Evolutionary conservation across 1,139 yeast genomes (phyloP).

Genomic region (Hyphopichia wangnamkhiaoensis): DNA sequence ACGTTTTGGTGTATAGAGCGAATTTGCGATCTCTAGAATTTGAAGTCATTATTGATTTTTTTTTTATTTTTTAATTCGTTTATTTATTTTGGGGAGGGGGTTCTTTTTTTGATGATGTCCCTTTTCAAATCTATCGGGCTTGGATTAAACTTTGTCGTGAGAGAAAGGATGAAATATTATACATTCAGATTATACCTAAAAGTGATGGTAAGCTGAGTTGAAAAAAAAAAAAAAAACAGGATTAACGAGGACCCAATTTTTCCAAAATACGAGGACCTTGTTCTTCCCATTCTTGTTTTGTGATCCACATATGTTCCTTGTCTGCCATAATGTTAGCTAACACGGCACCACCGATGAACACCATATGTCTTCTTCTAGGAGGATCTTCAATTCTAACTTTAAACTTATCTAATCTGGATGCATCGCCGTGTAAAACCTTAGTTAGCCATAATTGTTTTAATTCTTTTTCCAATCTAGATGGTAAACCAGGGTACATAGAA

Average conservation of each 20-base stretch:
- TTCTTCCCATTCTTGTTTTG: conserved; percentile 97
- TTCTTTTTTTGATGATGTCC: no score
- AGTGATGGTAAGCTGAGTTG: no score
- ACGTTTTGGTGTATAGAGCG: no score
- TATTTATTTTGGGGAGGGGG: no score
- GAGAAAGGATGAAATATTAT: no score
- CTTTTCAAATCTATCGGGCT: no score
- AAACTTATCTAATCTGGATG: conserved; percentile 83
- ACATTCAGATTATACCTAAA: no score
- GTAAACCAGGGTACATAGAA: conserved; percentile 98
- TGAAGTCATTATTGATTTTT: no score
- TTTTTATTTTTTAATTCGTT: no score
- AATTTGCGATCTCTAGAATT: no score
- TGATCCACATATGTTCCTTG: conserved; percentile 97
- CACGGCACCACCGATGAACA: conserved; percentile 98
- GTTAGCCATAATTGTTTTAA: conserved; percentile 95
- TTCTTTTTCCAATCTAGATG: conserved; percentile 93
- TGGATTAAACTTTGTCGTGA: no score
- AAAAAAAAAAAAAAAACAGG: no score
- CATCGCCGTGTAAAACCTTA: conserved; percentile 82
- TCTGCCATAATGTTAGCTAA: conserved; percentile 98
- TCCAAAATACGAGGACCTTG: conserved; percentile 82
- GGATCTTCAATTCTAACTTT: conserved; percentile 98
- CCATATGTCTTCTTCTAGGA: conserved; percentile 99
- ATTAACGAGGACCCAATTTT: conserved; percentile 90